phyloP scores from a whole-genome alignment of 2,329 filamentous ascomycete species.

The Capronia coronata region DNA sequence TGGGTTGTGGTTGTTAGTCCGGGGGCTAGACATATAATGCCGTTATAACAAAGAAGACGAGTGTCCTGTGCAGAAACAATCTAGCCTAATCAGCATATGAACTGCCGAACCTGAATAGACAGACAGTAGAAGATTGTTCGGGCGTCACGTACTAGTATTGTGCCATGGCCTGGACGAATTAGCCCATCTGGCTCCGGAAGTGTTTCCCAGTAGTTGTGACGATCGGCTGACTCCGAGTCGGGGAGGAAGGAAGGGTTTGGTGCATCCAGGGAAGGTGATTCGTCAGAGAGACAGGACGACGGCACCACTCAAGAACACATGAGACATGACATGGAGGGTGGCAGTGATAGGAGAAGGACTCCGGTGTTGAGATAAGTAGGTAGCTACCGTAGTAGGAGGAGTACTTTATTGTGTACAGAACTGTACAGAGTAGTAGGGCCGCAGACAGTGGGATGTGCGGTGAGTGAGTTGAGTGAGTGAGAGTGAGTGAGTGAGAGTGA shows the following conservation, averaged over 20 bases:
- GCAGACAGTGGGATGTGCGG: background rate
- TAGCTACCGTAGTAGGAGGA: too few species aligned
- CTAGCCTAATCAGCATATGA: background rate
- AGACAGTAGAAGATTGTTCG: background rate
- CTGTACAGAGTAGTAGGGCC: too few species aligned
- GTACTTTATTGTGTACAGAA: too few species aligned
- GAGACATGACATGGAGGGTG: background rate
- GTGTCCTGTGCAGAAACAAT: background rate
- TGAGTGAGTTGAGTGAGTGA: too few species aligned
- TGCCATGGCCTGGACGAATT: background rate
- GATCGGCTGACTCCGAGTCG: background rate
- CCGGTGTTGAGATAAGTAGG: too few species aligned
- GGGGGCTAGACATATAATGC: constrained; percentile 51
- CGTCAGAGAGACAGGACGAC: background rate
- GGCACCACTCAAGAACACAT: background rate
- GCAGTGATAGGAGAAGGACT: background rate
- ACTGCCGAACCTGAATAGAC: background rate
- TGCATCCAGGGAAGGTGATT: background rate
- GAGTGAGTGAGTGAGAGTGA: too few species aligned
- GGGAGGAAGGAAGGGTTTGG: background rate
- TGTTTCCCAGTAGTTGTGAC: background rate
- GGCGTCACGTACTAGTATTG: background rate
- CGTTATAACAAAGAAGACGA: too few species aligned
- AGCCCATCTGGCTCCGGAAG: background rate
- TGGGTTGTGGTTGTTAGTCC: constrained; percentile 84